Evolutionary conservation across 805 yeast genomes (phyloP), one percentile per base, ranked within the genome.

Genomic region (Helenozyma baotianmanensis): DNA sequence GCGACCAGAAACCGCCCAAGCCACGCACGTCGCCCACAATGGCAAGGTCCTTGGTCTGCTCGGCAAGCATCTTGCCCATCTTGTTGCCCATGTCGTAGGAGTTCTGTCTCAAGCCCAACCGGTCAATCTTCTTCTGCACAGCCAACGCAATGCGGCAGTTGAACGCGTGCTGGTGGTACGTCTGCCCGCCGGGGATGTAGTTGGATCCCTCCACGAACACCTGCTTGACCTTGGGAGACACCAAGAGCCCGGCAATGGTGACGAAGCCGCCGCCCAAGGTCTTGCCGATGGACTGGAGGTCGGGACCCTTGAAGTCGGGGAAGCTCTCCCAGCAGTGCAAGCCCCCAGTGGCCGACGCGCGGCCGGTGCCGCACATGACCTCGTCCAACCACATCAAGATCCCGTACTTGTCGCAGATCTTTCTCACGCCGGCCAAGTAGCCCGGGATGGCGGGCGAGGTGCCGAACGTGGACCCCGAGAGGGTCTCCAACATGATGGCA

Each of bases 1-100:
- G 47, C 4, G 76, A 62, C 70, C 79, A 64, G 56, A 78, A 78
- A 24, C 75, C 72, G 40, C 82, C 83, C 36, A 74, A 60, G 34
- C 84, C 84, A 55, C 84, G 68, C 23, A 78, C 69, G 43, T 78
- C 78, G 38, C 81, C 83, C 14, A 66, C 76, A 15, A 50, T 44
- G 21, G 28, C 16, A 9, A 42, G 36, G 9, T 32, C 35, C 24
- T 13, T 26, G 6, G 44, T 39, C 28, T 31, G 23, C 26, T 30
- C 33, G 17, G 16, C 25, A 15, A 43, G 33, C 10, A 29, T 28
- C 19, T 19, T 23, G 16, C 44, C 44, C 17, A 43, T 13, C 18
- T 25, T 21, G 19, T 17, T 18, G 13, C 47, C 47, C 32, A 26
- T 32, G n/a, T 35, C 40, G 27, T 14, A 43, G n/a, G 42, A 21